phyloP scores from a whole-genome alignment of 2,329 filamentous ascomycete species.

The Aspergillus fructus region DNA sequence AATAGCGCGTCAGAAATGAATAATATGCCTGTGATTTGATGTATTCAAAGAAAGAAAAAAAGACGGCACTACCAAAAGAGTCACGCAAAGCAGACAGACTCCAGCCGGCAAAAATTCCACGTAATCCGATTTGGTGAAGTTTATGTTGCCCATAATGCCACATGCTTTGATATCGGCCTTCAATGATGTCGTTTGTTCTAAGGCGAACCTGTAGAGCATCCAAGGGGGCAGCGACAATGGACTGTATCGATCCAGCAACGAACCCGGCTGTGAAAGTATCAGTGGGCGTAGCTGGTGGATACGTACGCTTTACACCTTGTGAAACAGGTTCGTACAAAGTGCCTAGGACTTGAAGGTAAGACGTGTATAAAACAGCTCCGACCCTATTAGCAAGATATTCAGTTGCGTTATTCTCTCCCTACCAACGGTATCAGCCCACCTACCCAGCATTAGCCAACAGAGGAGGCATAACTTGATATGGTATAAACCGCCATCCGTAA shows the following conservation, averaged over 20 bases:
- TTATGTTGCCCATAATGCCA: constrained; percentile 63
- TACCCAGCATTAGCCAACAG: constrained; percentile 62
- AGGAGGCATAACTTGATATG: constrained; percentile 63
- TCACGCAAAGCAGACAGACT: constrained; percentile 60
- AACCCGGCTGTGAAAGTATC: constrained; percentile 61
- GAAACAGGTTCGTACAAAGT: constrained; percentile 58
- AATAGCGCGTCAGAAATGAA: constrained; percentile 59
- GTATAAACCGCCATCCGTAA: constrained; percentile 65
- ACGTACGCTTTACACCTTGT: constrained; percentile 57
- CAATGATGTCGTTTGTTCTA: constrained; percentile 58
- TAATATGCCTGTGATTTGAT: constrained; percentile 65
- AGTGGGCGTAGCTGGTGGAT: constrained; percentile 55
- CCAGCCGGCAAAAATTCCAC: constrained; percentile 65
- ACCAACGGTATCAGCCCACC: constrained; percentile 13
- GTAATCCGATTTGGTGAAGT: constrained; percentile 57
- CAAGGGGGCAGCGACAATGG: constrained; percentile 61
- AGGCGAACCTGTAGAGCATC: constrained; percentile 65
- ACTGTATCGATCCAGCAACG: constrained; percentile 59
- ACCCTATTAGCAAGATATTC: constrained; percentile 40
- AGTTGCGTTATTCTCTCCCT: not conserved
- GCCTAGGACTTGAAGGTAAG: constrained; percentile 62
- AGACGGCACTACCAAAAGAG: constrained; percentile 59
- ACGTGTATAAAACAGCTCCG: constrained; percentile 63
- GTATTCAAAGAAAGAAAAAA: constrained; percentile 64
- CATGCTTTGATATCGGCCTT: constrained; percentile 60